These are phyloP conservation scores for Lotus japonicus DNA, from an alignment of 306 rosid genomes.

Conservation along the genomic window DNA sequence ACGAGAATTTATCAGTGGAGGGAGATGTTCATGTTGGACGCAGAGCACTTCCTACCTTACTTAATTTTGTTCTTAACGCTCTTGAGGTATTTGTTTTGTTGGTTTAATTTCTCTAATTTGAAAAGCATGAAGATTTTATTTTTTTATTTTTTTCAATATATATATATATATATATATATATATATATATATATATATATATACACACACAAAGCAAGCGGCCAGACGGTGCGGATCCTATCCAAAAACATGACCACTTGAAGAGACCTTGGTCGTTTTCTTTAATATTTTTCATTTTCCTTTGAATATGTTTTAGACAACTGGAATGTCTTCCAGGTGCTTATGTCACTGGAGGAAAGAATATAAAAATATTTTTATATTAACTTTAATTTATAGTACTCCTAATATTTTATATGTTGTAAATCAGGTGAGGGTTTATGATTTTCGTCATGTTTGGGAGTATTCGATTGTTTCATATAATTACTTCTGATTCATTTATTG, in stretches of 20 bases:
- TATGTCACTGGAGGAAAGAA: no score
- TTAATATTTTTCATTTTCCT: no score
- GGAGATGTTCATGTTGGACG: slow-evolving; percentile 59
- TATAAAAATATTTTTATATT: no score
- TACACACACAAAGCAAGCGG: no score
- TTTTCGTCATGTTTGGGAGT: not conserved
- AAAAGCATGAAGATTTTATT: not conserved
- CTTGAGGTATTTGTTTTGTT: slow-evolving; percentile 38
- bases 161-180: no score
- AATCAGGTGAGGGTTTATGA: not conserved
- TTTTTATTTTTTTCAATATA: not conserved
- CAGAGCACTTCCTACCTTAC: slow-evolving; percentile 67
- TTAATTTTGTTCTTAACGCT: slow-evolving; percentile 40
- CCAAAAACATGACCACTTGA: no score
- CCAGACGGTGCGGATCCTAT: no score
- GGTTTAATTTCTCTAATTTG: not conserved
- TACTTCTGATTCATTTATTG: not conserved
- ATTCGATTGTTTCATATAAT: not conserved
- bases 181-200: no score
- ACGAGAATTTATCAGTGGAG: slow-evolving; percentile 42
- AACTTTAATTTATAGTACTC: no score
- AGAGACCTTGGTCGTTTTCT: no score
- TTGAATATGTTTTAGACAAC: no score
- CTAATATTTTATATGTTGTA: not conserved
- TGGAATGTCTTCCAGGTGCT: no score